Percentiles rank a stretch among this genome's conserved stretches.
phyloP scores from a whole-genome alignment of 2,329 filamentous ascomycete species.

The Dactylonectria estremocensis region DNA sequence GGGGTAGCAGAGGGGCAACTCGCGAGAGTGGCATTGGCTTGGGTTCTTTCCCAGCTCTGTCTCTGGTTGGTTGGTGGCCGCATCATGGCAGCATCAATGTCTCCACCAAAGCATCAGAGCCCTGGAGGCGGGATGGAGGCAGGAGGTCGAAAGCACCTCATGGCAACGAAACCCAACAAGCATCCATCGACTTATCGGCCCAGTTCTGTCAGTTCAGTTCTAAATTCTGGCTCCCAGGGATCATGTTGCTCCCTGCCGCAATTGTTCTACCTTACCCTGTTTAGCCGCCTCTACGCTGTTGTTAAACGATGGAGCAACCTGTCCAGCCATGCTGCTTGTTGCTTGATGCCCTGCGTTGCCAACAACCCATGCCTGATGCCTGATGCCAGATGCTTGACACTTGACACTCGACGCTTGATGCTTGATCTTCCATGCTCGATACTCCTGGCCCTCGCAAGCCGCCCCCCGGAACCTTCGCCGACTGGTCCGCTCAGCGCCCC shows the following conservation, averaged over 20 bases:
- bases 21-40: neutral
- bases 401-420: too few relatives aligned
- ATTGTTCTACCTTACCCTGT: neutral
- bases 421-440: too few relatives aligned
- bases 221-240: neutral
- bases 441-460: constrained; percentile 2
- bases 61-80: neutral
- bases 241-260: neutral
- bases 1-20: neutral
- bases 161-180: neutral
- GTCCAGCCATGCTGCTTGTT: neutral
- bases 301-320: too few relatives aligned
- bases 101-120: neutral
- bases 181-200: constrained; percentile 28
- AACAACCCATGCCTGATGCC: constrained; percentile 21
- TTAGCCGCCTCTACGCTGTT: too few relatives aligned
- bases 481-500: constrained; percentile 27
- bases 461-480: constrained; percentile 41
- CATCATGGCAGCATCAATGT: neutral
- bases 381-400: neutral
- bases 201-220: constrained; percentile 14
- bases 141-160: too few relatives aligned
- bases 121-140: neutral
- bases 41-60: neutral
- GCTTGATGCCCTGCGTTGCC: constrained; percentile 11